Evolutionary conservation across 805 yeast genomes (phyloP).

Genomic region (Debaryomyces maramus): DNA sequence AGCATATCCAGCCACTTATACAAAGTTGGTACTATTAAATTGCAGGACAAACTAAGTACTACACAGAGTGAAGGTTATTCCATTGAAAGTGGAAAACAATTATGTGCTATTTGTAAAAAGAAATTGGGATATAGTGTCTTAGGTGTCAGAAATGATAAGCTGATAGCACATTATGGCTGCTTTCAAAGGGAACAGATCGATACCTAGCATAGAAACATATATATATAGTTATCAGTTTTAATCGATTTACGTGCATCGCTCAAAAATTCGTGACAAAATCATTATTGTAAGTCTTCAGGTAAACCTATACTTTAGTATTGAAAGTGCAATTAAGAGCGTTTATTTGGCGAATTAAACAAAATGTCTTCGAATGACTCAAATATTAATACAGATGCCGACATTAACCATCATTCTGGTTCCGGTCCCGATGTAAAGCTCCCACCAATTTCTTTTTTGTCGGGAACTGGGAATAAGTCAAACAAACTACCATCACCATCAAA

Average conservation of each 20-base stretch:
- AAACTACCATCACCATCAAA: conserved; percentile 17
- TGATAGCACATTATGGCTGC: conserved; percentile 62
- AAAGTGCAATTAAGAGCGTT: no score
- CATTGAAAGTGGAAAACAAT: conserved; percentile 39
- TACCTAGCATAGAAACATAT: neutral
- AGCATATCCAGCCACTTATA: conserved; percentile 48
- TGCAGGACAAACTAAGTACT: conserved; percentile 43
- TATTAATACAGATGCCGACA: conserved; percentile 2
- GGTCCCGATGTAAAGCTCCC: conserved; percentile 14
- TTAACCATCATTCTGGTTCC: conserved; percentile 1
- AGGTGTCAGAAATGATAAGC: conserved; percentile 45
- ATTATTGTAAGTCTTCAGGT: no score
- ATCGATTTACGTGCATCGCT: neutral
- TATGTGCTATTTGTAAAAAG: conserved; percentile 63
- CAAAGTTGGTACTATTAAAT: conserved; percentile 53
- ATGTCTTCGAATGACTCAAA: conserved; percentile 8
- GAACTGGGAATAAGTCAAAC: conserved; percentile 6
- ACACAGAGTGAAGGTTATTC: conserved; percentile 35
- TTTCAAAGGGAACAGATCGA: conserved; percentile 5
- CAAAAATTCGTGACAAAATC: no score
- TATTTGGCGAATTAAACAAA: neutral
- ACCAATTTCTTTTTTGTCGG: conserved; percentile 29
- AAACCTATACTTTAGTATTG: no score
- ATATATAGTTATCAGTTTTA: neutral
- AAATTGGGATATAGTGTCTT: conserved; percentile 55